Base-by-base conservation (phyloP, 164 flowering plant genomes). In the Cinnamomum micranthum region DNA sequence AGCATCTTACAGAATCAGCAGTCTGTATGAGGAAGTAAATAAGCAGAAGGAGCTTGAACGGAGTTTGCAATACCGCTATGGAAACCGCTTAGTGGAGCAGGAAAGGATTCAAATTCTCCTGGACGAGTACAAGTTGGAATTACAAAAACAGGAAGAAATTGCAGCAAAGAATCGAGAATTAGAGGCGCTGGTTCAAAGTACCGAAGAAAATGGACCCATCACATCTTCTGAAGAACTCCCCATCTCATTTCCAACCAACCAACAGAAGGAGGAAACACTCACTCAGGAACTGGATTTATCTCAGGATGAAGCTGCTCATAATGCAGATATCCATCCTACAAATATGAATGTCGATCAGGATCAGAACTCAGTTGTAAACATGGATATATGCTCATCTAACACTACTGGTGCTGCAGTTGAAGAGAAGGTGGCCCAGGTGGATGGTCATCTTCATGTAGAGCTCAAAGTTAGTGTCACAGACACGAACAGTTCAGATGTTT, bases 11-110 rank as follows among this genome's bases (percentile, higher is more conserved):
- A 86, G 99, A 83, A 85, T 89, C 71, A 86, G 82, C 66, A 81
- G 81, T 78, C 78, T 96, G 62, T 77, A 86, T 88, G 92, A 87
- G 75, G 99, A 93, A 82, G 90, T 94, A 19, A 88, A 84, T 75
- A 94, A 87, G 85, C 99, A 96, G 80, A 90, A 92, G 80, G 94
- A 91, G 80, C 92, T 93, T 19, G 99, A 95, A 79, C 80, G 77
- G 79, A 83, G 76, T 73, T 74, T 90, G 22, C 99, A 95, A 74
- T 80, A 78, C 27, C 88, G 89, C 1, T 95, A 93, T 76, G 98
- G 97, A 24, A 78, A 81, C 74, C 87, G 86, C 10, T n/a, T 86
- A 65, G 79, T 79, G 0, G 93, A 93, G 82, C 85, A 84, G 75
- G 95, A 89, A 75, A 86, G 81, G 79, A 70, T 86, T 59, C 81